Conservation (phyloP, 208 protist genomes). For the Endotrypanum monterogeii region DNA sequence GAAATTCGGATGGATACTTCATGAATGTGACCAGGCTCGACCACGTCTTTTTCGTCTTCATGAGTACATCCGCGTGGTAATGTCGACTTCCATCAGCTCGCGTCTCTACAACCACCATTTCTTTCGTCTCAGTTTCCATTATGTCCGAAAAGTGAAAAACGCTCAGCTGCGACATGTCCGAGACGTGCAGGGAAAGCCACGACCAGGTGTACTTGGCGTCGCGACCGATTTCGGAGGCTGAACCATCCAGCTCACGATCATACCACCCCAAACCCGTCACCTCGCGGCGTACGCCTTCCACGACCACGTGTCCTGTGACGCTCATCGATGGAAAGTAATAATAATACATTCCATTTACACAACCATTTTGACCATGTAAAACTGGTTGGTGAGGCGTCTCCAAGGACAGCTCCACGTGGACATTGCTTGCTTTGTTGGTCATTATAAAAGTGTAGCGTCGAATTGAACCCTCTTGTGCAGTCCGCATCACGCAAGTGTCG, state of each 20-base stretch:
- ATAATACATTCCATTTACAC: constrained; percentile 58
- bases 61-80: constrained; percentile 26
- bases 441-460: constrained; percentile 36
- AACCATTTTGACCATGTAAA: constrained; percentile 35
- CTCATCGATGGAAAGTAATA: constrained; percentile 55
- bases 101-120: constrained; percentile 31
- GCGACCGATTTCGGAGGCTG: constrained; percentile 6
- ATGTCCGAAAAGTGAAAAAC: constrained; percentile 34
- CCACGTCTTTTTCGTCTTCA: constrained; percentile 41
- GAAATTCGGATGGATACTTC: constrained; percentile 39
- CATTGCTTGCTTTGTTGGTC: constrained; percentile 26
- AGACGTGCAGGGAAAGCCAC: constrained; percentile 47
- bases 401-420: constrained; percentile 41
- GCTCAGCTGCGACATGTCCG: constrained; percentile 36
- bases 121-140: constrained; percentile 8
- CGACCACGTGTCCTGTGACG: constrained; percentile 36
- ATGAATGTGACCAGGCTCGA: constrained; percentile 58
- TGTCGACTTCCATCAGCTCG: constrained; percentile 18
- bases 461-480: constrained; percentile 5
- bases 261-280: constrained; percentile 55
- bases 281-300: constrained; percentile 24
- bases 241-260: constrained; percentile 51
- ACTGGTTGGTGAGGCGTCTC: constrained; percentile 18
- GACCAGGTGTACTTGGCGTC: constrained; percentile 38
- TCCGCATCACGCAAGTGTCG: constrained; percentile 30